Conservation (phyloP, 2,329 filamentous ascomycete species). For the Ascocoryne sarcoides region DNA sequence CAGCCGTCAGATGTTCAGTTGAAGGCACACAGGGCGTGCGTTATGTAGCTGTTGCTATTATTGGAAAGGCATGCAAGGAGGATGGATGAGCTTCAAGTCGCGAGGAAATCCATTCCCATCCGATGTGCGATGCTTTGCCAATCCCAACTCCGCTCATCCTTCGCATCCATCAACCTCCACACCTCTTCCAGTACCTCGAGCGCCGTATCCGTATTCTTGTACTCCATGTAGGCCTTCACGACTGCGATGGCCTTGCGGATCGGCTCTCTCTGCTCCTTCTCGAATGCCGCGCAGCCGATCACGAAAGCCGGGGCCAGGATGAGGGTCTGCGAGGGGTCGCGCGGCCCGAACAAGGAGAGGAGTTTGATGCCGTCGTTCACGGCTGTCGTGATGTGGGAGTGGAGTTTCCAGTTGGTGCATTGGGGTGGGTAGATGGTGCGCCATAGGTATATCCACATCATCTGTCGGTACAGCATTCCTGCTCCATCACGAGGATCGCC, state of each 20-base stretch:
- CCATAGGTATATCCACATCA: constrained; percentile 57
- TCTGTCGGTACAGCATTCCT: constrained; percentile 53
- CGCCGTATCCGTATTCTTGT: constrained; percentile 48
- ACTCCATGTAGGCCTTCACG: constrained; percentile 49
- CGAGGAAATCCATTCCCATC: constrained; percentile 47
- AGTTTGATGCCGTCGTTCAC: constrained; percentile 49
- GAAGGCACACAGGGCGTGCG: too few species aligned
- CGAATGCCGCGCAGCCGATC: constrained; percentile 52
- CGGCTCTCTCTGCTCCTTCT: constrained; percentile 41
- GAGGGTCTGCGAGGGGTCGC: constrained; percentile 50
- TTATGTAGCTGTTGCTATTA: too few species aligned
- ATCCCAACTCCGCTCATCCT: constrained; percentile 53
- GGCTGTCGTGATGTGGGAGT: constrained; percentile 41
- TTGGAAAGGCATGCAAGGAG: too few species aligned
- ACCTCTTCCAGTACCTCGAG: constrained; percentile 47
- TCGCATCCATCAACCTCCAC: constrained; percentile 50
- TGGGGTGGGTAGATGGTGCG: constrained; percentile 51
- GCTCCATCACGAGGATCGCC: constrained; percentile 50
- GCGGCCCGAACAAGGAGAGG: constrained; percentile 45
- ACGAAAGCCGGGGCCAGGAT: constrained; percentile 52
- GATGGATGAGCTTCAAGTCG: too few species aligned
- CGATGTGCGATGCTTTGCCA: constrained; percentile 49
- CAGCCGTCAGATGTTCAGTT: too few species aligned
- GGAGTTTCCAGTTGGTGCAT: constrained; percentile 28
- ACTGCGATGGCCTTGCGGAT: constrained; percentile 41